Conservation (phyloP, 1,139 yeast genomes). For the Eremothecium cymbalariae region DNA sequence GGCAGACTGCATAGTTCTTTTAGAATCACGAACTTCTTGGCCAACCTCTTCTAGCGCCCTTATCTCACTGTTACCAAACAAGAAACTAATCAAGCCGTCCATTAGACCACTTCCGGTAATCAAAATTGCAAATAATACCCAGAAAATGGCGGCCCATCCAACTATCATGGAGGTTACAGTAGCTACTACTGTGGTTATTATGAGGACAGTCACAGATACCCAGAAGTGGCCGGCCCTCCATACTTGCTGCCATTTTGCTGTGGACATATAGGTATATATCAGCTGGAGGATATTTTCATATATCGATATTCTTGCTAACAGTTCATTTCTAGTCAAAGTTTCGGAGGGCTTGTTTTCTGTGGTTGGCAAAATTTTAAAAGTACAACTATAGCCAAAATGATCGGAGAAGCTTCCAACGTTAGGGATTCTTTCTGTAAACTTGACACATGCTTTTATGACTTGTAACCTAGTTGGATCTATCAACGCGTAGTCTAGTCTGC, state of each 20-base stretch:
- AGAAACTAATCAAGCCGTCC: conserved; percentile 69
- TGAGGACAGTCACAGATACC: conserved; percentile 42
- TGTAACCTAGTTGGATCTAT: conserved; percentile 49
- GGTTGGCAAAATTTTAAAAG: conserved; percentile 32
- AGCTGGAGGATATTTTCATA: conserved; percentile 52
- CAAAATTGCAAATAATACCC: conserved; percentile 44
- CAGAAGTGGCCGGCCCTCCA: conserved; percentile 65
- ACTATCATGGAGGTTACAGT: conserved; percentile 51
- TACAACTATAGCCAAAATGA: conserved; percentile 81
- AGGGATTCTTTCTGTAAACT: conserved; percentile 62
- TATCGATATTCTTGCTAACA: conserved; percentile 33
- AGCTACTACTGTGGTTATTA: conserved; percentile 48
- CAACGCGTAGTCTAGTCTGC: conserved; percentile 83
- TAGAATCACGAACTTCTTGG: conserved; percentile 47
- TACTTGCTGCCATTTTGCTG: conserved; percentile 50
- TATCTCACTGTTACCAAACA: conserved; percentile 72
- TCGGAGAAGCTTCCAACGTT: conserved; percentile 72
- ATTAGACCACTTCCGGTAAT: conserved; percentile 59
- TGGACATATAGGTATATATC: conserved; percentile 46
- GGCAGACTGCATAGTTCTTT: conserved; percentile 15
- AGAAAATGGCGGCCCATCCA: conserved; percentile 53
- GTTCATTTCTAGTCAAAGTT: conserved; percentile 10
- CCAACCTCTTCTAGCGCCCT: conserved; percentile 69
- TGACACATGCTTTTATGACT: conserved; percentile 56
- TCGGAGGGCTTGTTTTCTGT: conserved; percentile 8